Evolutionary conservation across 2,329 filamentous ascomycete species (phyloP).

Genomic region (Aspergillus glaucus): DNA sequence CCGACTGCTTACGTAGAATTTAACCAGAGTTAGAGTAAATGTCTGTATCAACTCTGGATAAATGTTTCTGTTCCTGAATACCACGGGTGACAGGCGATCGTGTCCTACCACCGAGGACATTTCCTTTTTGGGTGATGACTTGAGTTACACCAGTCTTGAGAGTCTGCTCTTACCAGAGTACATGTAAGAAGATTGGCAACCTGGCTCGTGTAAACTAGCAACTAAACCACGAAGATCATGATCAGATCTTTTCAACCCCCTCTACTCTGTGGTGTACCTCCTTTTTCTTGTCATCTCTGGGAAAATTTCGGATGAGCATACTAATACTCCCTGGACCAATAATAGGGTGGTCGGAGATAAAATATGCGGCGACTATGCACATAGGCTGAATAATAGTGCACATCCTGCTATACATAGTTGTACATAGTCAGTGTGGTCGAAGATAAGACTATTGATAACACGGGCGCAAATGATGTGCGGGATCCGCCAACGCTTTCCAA

Average conservation of each 20-base stretch:
- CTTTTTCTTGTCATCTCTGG: neutral
- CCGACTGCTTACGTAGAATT: too few relatives aligned
- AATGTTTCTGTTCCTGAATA: neutral
- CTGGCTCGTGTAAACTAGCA: neutral
- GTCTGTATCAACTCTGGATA: neutral
- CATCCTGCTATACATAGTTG: neutral
- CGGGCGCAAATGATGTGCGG: neutral
- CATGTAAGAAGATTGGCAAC: neutral
- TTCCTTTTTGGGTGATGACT: neutral
- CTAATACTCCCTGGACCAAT: neutral
- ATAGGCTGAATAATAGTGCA: neutral
- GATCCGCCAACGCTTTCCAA: neutral
- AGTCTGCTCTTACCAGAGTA: neutral
- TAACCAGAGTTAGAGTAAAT: neutral
- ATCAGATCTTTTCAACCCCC: neutral
- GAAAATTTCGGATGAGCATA: neutral
- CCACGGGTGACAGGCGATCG: neutral
- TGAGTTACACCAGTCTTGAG: neutral
- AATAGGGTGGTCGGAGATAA: neutral
- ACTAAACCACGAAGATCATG: neutral
- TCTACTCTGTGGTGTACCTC: too few relatives aligned
- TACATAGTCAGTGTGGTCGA: neutral
- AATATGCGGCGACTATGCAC: neutral
- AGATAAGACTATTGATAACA: neutral
- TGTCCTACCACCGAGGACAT: neutral